Percentiles rank a stretch among this genome's conserved stretches.
These are phyloP conservation scores for Exophiala xenobiotica DNA, from an alignment of 2,329 filamentous ascomycete species.

Conservation along the genomic window DNA sequence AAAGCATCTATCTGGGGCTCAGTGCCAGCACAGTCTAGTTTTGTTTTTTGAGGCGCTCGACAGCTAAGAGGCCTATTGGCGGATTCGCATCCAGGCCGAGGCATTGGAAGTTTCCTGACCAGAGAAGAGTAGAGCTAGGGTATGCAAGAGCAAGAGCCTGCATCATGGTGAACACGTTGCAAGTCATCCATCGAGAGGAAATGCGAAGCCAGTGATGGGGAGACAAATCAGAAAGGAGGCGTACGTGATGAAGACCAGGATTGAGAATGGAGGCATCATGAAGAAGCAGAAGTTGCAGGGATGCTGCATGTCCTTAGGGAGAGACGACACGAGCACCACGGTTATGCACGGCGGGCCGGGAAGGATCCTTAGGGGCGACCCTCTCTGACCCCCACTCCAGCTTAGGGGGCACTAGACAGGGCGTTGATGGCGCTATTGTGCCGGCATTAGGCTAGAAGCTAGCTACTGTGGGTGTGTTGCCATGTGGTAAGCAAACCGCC, in stretches of 20 bases:
- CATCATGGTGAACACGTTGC: background rate
- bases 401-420: too few species aligned
- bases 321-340: too few species aligned
- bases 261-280: too few species aligned
- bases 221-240: background rate
- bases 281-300: background rate
- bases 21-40: background rate
- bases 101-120: background rate
- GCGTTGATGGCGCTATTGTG: too few species aligned
- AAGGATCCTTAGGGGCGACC: too few species aligned
- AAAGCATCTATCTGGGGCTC: background rate
- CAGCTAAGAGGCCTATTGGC: background rate
- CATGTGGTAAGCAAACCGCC: too few species aligned
- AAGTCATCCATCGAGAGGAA: background rate
- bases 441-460: too few species aligned
- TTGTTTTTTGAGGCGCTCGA: background rate
- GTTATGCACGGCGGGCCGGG: too few species aligned
- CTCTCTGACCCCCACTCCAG: too few species aligned
- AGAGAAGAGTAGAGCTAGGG: background rate
- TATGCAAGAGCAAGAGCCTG: background rate
- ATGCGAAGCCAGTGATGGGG: background rate
- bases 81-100: background rate
- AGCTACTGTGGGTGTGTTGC: too few species aligned
- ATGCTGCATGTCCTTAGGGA: too few species aligned
- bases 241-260: background rate